Evolutionary conservation across 805 yeast genomes (phyloP).

Genomic region (Cyberlindnera galapagoensis): DNA sequence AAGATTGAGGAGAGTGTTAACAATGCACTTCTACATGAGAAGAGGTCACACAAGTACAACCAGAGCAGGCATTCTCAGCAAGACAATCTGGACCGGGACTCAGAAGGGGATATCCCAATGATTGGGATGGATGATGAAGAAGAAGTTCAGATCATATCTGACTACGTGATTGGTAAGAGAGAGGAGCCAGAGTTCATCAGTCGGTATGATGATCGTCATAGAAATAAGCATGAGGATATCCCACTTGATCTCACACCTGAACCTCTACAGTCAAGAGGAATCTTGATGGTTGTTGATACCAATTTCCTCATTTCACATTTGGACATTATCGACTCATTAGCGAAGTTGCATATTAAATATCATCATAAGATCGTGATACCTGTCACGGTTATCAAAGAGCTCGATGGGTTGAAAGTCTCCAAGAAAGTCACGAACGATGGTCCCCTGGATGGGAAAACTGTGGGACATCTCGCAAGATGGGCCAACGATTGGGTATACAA

Average conservation of each 20-base stretch:
- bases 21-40: constrained; percentile 8
- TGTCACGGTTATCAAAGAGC: constrained; percentile 58
- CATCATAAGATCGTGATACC: constrained; percentile 61
- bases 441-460: constrained; percentile 24
- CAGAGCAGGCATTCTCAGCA: not conserved
- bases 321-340: constrained; percentile 46
- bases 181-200: constrained; percentile 1
- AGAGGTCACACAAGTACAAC: not conserved
- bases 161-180: constrained; percentile 29
- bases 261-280: constrained; percentile 10
- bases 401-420: constrained; percentile 73
- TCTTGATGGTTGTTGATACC: constrained; percentile 69
- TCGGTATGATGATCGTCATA: too few species aligned
- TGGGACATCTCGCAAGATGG: constrained; percentile 56
- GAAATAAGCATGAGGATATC: constrained; percentile 1
- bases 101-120: constrained; percentile 41
- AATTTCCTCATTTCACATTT: constrained; percentile 74
- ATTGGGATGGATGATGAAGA: constrained; percentile 38
- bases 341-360: constrained; percentile 32
- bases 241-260: constrained; percentile 9
- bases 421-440: constrained; percentile 11
- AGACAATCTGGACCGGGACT: constrained; percentile 5
- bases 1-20: constrained; percentile 21
- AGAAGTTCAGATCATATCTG: constrained; percentile 38
- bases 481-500: constrained; percentile 76